Conservation (phyloP, 2,329 filamentous ascomycete genomes). For the Diaporthe longicolla region DNA sequence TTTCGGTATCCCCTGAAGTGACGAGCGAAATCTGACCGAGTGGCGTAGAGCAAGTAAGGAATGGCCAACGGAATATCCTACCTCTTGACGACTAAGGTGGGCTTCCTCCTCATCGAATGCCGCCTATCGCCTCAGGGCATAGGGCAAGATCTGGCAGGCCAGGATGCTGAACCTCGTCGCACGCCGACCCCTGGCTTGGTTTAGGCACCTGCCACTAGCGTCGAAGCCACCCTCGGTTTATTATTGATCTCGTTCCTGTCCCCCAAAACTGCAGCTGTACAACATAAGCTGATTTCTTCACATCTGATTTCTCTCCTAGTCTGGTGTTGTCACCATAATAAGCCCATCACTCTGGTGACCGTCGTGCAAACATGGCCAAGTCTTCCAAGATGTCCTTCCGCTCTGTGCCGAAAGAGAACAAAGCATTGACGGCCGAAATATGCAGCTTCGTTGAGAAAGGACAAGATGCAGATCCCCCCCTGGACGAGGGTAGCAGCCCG, state of each 20-base stretch:
- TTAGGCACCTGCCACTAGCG: slow-evolving; percentile 19
- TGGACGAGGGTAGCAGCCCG: no score
- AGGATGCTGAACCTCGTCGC: no score
- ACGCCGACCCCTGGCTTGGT: neutral
- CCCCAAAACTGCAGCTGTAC: neutral
- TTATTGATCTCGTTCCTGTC: neutral
- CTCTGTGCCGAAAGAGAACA: slow-evolving; percentile 2
- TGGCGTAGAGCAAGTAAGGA: slow-evolving; percentile 31
- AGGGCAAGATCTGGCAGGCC: no score
- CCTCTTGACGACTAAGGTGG: slow-evolving; percentile 30
- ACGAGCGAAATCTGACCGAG: neutral
- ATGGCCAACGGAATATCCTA: slow-evolving; percentile 36
- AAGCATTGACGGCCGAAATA: slow-evolving; percentile 17
- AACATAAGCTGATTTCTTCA: neutral
- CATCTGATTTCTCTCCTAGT: neutral
- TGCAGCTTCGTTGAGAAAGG: neutral
- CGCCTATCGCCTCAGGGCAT: neutral
- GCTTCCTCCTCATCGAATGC: no score
- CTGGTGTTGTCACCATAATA: neutral
- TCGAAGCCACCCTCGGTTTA: neutral
- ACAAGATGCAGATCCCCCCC: no score
- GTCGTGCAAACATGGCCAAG: neutral
- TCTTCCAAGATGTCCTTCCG: slow-evolving; percentile 1
- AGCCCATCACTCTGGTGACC: neutral
- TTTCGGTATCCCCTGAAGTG: neutral